Evolutionary conservation across 148 eudicot species (phyloP).

Genomic region (Chenopodium album): DNA sequence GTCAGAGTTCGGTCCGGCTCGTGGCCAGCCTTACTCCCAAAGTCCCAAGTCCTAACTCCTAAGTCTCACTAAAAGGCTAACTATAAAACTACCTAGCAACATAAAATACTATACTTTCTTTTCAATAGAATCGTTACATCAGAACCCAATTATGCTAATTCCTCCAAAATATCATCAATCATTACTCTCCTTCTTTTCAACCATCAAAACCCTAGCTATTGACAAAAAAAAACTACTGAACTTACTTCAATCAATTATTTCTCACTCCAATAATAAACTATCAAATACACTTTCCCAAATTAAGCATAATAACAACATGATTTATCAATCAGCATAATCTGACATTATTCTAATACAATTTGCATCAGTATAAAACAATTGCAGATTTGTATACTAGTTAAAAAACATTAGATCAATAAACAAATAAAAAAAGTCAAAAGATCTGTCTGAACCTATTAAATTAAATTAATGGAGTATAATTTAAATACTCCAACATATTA

Average conservation of each 20-base stretch:
- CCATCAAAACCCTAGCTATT: constrained; percentile 1
- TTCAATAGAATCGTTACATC: not conserved
- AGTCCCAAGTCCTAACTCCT: not conserved
- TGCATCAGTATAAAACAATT: not conserved
- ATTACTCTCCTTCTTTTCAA: not conserved
- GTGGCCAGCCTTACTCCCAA: not conserved
- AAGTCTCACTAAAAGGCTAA: no score
- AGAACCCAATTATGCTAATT: not conserved
- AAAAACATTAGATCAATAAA: not conserved
- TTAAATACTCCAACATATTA: not conserved
- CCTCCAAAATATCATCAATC: not conserved
- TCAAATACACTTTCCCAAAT: not conserved
- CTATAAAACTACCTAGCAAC: not conserved
- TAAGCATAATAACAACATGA: not conserved
- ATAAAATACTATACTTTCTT: not conserved
- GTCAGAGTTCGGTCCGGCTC: no score
- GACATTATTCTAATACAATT: not conserved
- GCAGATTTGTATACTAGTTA: not conserved
- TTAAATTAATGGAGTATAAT: no score
- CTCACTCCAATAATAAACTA: not conserved
- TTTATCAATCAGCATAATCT: not conserved
- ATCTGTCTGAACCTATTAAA: no score
- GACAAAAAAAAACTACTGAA: not conserved
- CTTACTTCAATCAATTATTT: not conserved
- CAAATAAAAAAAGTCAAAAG: not conserved